These are phyloP conservation scores for Talaromyces nanjingensis DNA, from an alignment of 495 filamentous ascomycete genomes.

Conservation along the genomic window DNA sequence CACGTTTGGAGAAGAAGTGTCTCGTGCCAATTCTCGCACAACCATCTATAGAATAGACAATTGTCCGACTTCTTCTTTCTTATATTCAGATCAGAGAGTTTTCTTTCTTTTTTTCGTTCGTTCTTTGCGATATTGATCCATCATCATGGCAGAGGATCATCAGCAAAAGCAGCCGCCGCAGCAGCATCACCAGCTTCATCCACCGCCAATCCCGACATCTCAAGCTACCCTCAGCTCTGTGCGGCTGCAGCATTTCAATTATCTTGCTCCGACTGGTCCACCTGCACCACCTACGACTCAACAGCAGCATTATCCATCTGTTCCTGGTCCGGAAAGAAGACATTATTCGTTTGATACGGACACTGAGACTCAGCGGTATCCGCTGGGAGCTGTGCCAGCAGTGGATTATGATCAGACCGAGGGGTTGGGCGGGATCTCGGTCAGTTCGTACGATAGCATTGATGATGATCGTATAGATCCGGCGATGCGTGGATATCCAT, in stretches of 20 bases:
- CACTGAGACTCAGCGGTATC: slow-evolving; percentile 12
- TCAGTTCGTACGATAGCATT: slow-evolving; percentile 45
- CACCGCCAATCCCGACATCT: neutral
- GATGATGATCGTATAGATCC: slow-evolving; percentile 38
- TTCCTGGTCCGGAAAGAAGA: slow-evolving; percentile 13
- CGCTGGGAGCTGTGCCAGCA: slow-evolving; percentile 20
- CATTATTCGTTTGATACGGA: slow-evolving; percentile 41
- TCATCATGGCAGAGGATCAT: slow-evolving; percentile 7
- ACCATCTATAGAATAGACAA: neutral
- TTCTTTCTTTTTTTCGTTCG: neutral
- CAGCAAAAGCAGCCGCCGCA: slow-evolving; percentile 1
- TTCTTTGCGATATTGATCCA: neutral
- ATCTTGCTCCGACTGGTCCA: slow-evolving; percentile 2
- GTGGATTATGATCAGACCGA: slow-evolving; percentile 44
- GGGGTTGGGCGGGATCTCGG: slow-evolving; percentile 40
- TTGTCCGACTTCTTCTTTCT: neutral
- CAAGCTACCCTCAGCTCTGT: slow-evolving; percentile 4
- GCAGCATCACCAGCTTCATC: neutral
- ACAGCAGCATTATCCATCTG: neutral
- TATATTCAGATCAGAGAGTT: neutral
- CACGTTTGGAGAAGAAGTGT: neutral
- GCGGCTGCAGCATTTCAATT: slow-evolving; percentile 9
- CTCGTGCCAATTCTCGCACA: neutral
- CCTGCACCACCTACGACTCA: neutral
- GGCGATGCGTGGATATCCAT: slow-evolving; percentile 30